These are phyloP conservation scores for Tillandsia leiboldiana DNA, from an alignment of 176 grass and related monocot genomes.

Conservation along the genomic window DNA sequence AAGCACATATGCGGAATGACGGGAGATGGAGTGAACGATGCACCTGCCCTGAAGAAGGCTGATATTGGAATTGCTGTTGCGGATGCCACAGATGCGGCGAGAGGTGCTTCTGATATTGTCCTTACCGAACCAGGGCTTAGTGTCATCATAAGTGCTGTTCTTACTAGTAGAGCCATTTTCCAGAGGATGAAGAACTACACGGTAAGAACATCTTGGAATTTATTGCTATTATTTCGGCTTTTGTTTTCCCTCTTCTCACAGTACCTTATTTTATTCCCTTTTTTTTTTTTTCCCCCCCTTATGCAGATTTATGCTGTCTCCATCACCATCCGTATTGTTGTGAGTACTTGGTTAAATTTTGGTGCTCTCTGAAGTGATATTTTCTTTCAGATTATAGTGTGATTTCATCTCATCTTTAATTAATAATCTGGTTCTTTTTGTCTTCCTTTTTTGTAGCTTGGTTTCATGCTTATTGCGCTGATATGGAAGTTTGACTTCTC, in stretches of 20 bases:
- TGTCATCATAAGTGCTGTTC: constrained; percentile 95
- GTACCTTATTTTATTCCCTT: constrained; percentile 8
- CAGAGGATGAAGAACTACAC: constrained; percentile 99
- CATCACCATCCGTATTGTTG: constrained; percentile 98
- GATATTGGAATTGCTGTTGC: constrained; percentile 96
- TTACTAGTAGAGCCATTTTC: constrained; percentile 91
- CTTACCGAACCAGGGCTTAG: constrained; percentile 88
- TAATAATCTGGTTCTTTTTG: constrained; percentile 1
- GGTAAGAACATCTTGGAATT: constrained; percentile 18
- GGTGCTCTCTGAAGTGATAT: background rate
- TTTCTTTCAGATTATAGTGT: constrained; percentile 4
- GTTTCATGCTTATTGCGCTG: constrained; percentile 87
- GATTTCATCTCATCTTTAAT: background rate
- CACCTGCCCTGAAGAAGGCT: constrained; percentile 88
- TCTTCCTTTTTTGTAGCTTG: constrained; percentile 40
- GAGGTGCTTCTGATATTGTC: constrained; percentile 87
- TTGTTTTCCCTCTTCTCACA: background rate
- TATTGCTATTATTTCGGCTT: background rate
- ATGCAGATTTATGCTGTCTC: constrained; percentile 88
- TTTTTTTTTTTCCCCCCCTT: constrained; percentile 5
- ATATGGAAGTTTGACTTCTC: constrained; percentile 99
- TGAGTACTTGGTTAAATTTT: constrained; percentile 22
- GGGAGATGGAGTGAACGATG: constrained; percentile 89
- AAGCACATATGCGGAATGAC: constrained; percentile 99
- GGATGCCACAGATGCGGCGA: constrained; percentile 86